Percentiles rank a stretch among this genome's conserved stretches.
Conservation (phyloP, 495 filamentous ascomycete species). For the Extremus antarcticus region DNA sequence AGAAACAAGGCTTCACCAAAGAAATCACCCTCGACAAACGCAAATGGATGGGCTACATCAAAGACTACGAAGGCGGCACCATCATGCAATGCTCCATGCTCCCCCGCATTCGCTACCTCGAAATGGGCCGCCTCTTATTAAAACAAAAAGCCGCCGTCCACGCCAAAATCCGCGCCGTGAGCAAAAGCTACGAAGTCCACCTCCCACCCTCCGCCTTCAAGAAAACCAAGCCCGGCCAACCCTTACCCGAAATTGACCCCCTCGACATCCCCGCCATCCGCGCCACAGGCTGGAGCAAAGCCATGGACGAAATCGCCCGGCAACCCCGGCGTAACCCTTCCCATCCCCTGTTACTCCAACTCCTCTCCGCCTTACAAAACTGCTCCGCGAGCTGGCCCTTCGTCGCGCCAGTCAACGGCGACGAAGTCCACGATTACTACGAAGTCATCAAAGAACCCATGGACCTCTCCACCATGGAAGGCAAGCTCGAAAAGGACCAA, state of each 20-base stretch:
- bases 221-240: slow-evolving; percentile 41
- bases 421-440: slow-evolving; percentile 95
- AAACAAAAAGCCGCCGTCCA: slow-evolving; percentile 94
- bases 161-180: slow-evolving; percentile 87
- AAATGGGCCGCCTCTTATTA: slow-evolving; percentile 84
- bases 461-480: slow-evolving; percentile 94
- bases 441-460: slow-evolving; percentile 97
- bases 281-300: slow-evolving; percentile 84
- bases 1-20: slow-evolving; percentile 98
- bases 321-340: slow-evolving; percentile 97
- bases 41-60: slow-evolving; percentile 99
- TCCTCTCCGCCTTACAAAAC: slow-evolving; percentile 93
- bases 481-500: slow-evolving; percentile 84
- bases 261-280: slow-evolving; percentile 73
- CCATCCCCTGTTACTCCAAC: slow-evolving; percentile 81
- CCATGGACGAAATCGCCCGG: slow-evolving; percentile 94
- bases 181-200: slow-evolving; percentile 80
- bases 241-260: slow-evolving; percentile 63
- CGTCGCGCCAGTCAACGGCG: slow-evolving; percentile 81
- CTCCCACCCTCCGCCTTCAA: slow-evolving; percentile 69
- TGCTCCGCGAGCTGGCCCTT: slow-evolving; percentile 89
- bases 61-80: slow-evolving; percentile 97
- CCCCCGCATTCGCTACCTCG: slow-evolving; percentile 86
- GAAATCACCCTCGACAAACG: slow-evolving; percentile 86
- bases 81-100: slow-evolving; percentile 99